Evolutionary conservation across 129 eudicot species (phyloP), one percentile per base, ranked within the genome.

Genomic region (Lonicera japonica): DNA sequence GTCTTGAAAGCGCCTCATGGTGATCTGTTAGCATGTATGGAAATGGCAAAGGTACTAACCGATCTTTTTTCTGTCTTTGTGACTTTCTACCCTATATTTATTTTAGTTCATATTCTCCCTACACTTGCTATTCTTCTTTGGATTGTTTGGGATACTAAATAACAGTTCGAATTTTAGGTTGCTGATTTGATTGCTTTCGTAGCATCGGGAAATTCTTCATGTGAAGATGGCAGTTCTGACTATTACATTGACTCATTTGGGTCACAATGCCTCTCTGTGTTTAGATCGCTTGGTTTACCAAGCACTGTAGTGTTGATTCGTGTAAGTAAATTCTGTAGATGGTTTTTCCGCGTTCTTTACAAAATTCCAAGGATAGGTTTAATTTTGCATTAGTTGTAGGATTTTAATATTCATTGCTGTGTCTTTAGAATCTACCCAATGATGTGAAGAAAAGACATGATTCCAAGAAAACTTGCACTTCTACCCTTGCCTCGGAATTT

Each of bases 111-210:
- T 2, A 29, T 29, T 29, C 36, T 29, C 16, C 16, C 29, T 76
- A 22, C 21, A 15, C 21, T 51, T 6, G 19, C 5, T 4, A 3
- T 20, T 3, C 0, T 51, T 3, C 56, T 51, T 51, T 51, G 1
- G n/a, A 18, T 18, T 13, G 13, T 61, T 43, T 46, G 39, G 61
- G 25, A 43, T 22, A 40, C 19, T 21, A 9, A 21, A 59, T 20
- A 20, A 40, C 55, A 56, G 22, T 66, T 47, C 21, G 10, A 24
- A 52, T 50, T 65, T 58, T 63, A 94, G 99, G 92, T 85, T 69
- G 99, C 99, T 40, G 99, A 94, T 80, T 78, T 94, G 79, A 83
- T 94, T 36, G 85, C 94, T 61, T 94, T 94, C 65, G 99, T 94
- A 53, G 89, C 96, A 61, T 88, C 95, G 73, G 86, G 85, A 16